Conservation (phyloP, 345 rosid species). For the Populus nigra region DNA sequence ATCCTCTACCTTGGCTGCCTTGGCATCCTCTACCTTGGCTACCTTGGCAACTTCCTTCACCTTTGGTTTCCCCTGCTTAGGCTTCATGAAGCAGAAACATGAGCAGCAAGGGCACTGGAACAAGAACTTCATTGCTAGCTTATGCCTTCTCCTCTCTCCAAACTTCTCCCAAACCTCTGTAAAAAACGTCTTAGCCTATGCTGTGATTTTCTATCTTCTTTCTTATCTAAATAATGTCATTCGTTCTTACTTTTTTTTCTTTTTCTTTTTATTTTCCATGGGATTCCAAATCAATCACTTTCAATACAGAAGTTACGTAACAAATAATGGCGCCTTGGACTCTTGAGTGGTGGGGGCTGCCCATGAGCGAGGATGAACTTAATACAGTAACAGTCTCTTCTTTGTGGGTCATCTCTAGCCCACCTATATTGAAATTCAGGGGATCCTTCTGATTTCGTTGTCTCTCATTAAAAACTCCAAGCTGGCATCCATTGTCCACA, state of each 20-base stretch:
- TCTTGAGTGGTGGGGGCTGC: slow-evolving; percentile 11
- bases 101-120: slow-evolving; percentile 85
- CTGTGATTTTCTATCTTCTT: slow-evolving; percentile 11
- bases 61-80: slow-evolving; percentile 58
- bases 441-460: slow-evolving; percentile 23
- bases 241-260: neutral
- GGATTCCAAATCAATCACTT: slow-evolving; percentile 64
- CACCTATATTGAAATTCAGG: slow-evolving; percentile 9
- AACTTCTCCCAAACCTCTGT: neutral
- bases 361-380: slow-evolving; percentile 15
- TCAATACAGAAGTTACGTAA: slow-evolving; percentile 38
- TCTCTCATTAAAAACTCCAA: slow-evolving; percentile 17
- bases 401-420: slow-evolving; percentile 33
- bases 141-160: slow-evolving; percentile 9
- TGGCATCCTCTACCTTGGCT: slow-evolving; percentile 3
- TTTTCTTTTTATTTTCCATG: neutral
- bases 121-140: slow-evolving; percentile 70
- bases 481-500: slow-evolving; percentile 40
- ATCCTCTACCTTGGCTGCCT: slow-evolving; percentile 6
- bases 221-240: neutral
- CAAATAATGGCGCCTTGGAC: slow-evolving; percentile 28
- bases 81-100: slow-evolving; percentile 87
- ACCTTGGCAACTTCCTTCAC: slow-evolving; percentile 30
- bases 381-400: neutral
- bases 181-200: slow-evolving; percentile 11